Conservation (phyloP, 495 filamentous ascomycete genomes). For the Aspergillus sparsus region DNA sequence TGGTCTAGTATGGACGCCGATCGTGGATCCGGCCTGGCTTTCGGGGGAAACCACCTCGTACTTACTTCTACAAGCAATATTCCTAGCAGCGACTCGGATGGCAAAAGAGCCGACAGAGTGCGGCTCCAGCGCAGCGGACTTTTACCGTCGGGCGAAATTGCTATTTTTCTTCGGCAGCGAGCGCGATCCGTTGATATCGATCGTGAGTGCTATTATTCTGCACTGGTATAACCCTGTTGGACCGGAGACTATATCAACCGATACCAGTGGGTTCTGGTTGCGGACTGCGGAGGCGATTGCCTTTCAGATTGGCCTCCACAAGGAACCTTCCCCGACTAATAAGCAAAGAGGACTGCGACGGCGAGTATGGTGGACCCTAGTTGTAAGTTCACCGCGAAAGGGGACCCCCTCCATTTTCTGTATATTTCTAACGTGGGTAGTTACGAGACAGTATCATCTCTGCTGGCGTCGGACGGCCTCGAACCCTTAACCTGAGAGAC, state of each 20-base stretch:
- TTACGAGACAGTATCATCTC: constrained; percentile 3
- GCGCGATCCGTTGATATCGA: constrained; percentile 5
- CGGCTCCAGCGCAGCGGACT: neutral
- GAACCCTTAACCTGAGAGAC: constrained; percentile 1
- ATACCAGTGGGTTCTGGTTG: constrained; percentile 11
- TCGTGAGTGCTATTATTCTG: neutral
- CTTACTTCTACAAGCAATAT: constrained; percentile 2
- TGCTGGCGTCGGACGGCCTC: neutral
- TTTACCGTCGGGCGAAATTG: constrained; percentile 11
- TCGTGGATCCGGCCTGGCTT: constrained; percentile 5
- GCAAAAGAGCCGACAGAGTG: neutral
- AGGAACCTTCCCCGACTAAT: constrained; percentile 2
- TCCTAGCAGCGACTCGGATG: neutral
- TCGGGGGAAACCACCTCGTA: neutral
- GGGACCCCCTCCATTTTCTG: neutral
- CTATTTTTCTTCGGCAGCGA: constrained; percentile 11
- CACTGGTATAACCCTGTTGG: constrained; percentile 12
- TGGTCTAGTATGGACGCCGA: constrained; percentile 3
- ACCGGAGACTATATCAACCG: neutral
- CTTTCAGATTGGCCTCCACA: constrained; percentile 8
- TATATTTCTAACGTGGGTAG: neutral
- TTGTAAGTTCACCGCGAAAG: neutral
- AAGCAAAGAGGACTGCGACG: neutral
- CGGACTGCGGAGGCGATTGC: constrained; percentile 11
- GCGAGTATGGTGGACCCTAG: constrained; percentile 11